A percentile compares a stretch with the other conserved stretches of the same genome.
Conservation (phyloP, 2,329 filamentous ascomycete genomes). For the Trichoderma asperellum region DNA sequence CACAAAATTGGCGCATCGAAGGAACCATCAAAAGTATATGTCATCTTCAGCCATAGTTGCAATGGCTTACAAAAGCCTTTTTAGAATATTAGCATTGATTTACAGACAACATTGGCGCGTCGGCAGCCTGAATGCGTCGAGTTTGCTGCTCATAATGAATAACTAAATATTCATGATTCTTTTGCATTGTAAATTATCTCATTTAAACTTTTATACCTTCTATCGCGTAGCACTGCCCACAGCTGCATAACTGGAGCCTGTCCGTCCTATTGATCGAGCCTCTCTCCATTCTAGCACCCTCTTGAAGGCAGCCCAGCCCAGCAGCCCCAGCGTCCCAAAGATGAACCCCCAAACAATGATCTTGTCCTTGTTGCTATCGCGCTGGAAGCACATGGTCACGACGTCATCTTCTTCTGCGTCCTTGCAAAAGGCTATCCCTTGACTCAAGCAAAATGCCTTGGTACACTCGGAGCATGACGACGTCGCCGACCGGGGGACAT, state of each 20-base stretch:
- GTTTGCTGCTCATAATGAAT: not conserved
- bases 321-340: conserved; percentile 59
- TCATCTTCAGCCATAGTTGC: not conserved
- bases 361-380: conserved; percentile 68
- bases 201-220: not conserved
- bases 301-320: conserved; percentile 63
- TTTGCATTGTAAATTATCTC: not conserved
- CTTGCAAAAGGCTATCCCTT: conserved; percentile 66
- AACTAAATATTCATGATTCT: not conserved
- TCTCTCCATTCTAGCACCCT: conserved; percentile 50
- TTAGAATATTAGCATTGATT: conserved; percentile 6
- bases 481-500: conserved; percentile 44
- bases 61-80: not conserved
- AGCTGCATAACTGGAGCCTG: conserved; percentile 39
- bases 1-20: conserved; percentile 19
- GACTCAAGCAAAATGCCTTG: conserved; percentile 64
- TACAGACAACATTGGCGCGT: not conserved
- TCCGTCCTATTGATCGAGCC: conserved; percentile 38
- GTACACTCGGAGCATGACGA: conserved; percentile 65
- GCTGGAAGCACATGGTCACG: conserved; percentile 66
- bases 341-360: conserved; percentile 69
- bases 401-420: conserved; percentile 65
- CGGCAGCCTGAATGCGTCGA: not conserved
- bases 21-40: conserved; percentile 17
- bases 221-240: conserved; percentile 32